A percentile compares a stretch with the other conserved stretches of the same genome.
Evolutionary conservation across 768 basidiomycete species (phyloP).

Genomic region (Wakefieldia striispora): DNA sequence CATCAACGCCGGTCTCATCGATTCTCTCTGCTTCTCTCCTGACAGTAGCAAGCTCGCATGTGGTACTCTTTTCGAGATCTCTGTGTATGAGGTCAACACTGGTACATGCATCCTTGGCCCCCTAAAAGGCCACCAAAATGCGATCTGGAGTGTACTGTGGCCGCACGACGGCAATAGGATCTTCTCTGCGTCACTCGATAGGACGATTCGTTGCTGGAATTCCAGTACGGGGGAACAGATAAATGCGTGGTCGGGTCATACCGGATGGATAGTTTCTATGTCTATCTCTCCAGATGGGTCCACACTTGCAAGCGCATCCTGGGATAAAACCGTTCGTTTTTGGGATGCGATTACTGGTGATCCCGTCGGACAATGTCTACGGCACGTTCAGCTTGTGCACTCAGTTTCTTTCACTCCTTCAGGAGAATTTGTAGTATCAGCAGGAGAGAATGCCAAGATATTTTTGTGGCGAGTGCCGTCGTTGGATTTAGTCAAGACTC

Average conservation of each 20-base stretch:
- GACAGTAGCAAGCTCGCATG: not conserved
- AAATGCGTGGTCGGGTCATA: too few species aligned
- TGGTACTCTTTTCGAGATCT: not conserved
- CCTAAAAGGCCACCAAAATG: not conserved
- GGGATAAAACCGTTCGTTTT: too few species aligned
- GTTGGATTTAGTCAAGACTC: not conserved
- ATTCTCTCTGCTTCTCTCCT: too few species aligned
- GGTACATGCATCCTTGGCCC: not conserved
- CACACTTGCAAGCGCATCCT: too few species aligned
- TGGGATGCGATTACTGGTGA: too few species aligned
- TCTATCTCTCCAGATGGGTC: too few species aligned
- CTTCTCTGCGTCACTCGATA: not conserved
- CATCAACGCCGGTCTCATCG: not conserved
- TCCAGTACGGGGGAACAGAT: too few species aligned
- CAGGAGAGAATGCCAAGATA: not conserved
- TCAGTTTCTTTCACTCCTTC: not conserved
- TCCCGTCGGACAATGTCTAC: too few species aligned
- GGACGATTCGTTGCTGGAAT: not conserved
- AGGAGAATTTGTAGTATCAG: slow-evolving; percentile 1
- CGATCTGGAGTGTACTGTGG: not conserved
- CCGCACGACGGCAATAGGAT: not conserved
- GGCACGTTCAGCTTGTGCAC: too few species aligned
- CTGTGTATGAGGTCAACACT: not conserved
- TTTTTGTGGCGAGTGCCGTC: not conserved
- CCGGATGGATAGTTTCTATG: too few species aligned